These are phyloP conservation scores for Diaporthe ampelina DNA, from an alignment of 2,329 filamentous ascomycete genomes.

Conservation along the genomic window DNA sequence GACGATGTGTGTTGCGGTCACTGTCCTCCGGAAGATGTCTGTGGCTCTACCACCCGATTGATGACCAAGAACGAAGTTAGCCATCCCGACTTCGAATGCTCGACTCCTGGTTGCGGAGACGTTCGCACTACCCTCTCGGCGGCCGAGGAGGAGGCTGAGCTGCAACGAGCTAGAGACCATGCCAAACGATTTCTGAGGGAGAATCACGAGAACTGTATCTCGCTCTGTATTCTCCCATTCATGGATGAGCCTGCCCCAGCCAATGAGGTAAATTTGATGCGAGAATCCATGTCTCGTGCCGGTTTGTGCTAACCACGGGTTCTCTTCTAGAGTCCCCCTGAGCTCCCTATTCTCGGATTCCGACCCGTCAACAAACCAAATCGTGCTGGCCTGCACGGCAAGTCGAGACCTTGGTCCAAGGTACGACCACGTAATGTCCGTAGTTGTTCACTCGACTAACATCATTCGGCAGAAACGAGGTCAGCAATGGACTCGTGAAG, in stretches of 20 bases:
- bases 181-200: constrained; percentile 38
- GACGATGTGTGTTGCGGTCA: constrained; percentile 38
- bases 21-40: constrained; percentile 30
- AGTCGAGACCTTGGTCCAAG: constrained; percentile 41
- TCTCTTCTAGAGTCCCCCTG: neutral
- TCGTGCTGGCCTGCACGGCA: constrained; percentile 16
- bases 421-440: neutral
- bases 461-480: constrained; percentile 34
- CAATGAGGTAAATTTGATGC: neutral
- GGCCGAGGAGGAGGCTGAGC: constrained; percentile 36
- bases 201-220: constrained; percentile 32
- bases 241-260: constrained; percentile 2
- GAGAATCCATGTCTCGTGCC: rapidly evolving
- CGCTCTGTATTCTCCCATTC: constrained; percentile 40
- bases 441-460: neutral
- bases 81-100: constrained; percentile 39
- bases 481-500: constrained; percentile 39
- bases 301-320: neutral
- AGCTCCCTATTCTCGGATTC: neutral
- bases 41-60: constrained; percentile 36
- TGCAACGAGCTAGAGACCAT: constrained; percentile 34
- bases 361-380: constrained; percentile 31
- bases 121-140: neutral
- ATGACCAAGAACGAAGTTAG: constrained; percentile 39
- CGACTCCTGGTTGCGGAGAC: constrained; percentile 36